Conservation (phyloP, 768 basidiomycete genomes). For the Mrakia hoshinonis region DNA sequence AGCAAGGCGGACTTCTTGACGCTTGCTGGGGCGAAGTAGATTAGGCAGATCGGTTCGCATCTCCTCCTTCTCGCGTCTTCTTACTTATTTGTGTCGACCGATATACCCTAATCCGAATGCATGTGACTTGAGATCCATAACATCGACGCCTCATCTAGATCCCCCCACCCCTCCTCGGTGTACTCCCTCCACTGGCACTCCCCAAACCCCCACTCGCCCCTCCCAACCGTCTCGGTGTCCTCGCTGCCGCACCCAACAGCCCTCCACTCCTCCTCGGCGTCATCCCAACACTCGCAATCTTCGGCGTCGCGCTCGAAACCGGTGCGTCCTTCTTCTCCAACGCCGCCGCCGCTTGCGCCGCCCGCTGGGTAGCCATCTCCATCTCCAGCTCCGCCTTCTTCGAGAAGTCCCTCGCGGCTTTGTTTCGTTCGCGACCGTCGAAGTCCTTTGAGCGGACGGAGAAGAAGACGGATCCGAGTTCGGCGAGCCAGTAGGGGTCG, state of each 20-base stretch:
- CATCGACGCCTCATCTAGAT: too few species aligned
- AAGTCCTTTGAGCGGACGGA: constrained; percentile 98
- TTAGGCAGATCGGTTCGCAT: too few species aligned
- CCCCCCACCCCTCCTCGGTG: constrained; percentile 10
- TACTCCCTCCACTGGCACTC: constrained; percentile 3
- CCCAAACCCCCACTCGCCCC: not conserved
- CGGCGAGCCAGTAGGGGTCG: constrained; percentile 95
- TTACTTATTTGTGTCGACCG: too few species aligned
- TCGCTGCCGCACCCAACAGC: constrained; percentile 13
- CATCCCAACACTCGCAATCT: constrained; percentile 35
- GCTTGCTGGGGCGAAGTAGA: too few species aligned
- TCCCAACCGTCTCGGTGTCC: not conserved
- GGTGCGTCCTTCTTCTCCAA: constrained; percentile 36
- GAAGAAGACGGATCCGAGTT: constrained; percentile 92
- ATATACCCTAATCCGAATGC: too few species aligned
- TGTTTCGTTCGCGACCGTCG: constrained; percentile 60
- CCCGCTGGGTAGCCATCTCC: constrained; percentile 62
- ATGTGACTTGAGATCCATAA: too few species aligned
- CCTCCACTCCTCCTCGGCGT: constrained; percentile 33
- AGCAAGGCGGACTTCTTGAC: too few species aligned
- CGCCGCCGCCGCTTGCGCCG: constrained; percentile 38
- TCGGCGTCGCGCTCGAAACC: constrained; percentile 33
- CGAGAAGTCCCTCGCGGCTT: constrained; percentile 77
- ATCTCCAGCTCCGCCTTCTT: constrained; percentile 83
- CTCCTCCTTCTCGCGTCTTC: too few species aligned